Evolutionary conservation across 2,329 filamentous ascomycete species (phyloP), one percentile per base, ranked within the genome.

Genomic region (Xylaria sp.): DNA sequence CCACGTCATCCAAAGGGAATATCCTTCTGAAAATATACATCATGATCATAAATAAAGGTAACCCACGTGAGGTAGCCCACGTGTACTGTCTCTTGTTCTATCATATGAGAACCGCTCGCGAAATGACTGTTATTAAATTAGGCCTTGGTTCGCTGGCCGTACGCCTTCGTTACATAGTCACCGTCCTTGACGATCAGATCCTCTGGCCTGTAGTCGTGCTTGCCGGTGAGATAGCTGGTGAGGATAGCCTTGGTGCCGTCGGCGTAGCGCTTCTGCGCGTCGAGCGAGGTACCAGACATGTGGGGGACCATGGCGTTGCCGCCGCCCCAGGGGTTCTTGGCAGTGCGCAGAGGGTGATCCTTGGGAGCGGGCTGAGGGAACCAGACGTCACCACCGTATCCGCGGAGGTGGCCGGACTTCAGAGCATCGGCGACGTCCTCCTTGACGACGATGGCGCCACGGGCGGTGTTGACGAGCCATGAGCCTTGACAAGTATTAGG

Each of bases 271-370:
- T 93, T 90, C 87, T 99, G 96, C 66, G 96, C 96, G 79, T 99
- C 96, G 78, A 99, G 91, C n/a, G 94, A 97, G 66, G 95, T 98
- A 79, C 96, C 96, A 13, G 94, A 97, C 93, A 98, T 97, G 89
- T 98, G 96, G 64, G 96, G 93, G 67, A 97, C 94, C 92, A 96
- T 99, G 83, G 94, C 96, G 84, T 98, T 98, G 79, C 96, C 96
- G 78, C 95, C 96, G 74, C 94, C 95, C 86, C 93, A 97, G 79
- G 92, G 92, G 88, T 95, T 96, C 88, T 94, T 91, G 80, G 93
- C 95, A 80, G 90, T 92, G 80, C 96, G 94, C 77, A 99, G 92
- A 67, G 90, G 89, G 87, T 99, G 96, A 79, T 97, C 94, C 82
- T 89, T 88, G 78, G 94, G 94, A 25, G 96, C 96, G 75, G 96